Conservation (phyloP, 176 grass and related monocot species). For the Stipa capillata region DNA sequence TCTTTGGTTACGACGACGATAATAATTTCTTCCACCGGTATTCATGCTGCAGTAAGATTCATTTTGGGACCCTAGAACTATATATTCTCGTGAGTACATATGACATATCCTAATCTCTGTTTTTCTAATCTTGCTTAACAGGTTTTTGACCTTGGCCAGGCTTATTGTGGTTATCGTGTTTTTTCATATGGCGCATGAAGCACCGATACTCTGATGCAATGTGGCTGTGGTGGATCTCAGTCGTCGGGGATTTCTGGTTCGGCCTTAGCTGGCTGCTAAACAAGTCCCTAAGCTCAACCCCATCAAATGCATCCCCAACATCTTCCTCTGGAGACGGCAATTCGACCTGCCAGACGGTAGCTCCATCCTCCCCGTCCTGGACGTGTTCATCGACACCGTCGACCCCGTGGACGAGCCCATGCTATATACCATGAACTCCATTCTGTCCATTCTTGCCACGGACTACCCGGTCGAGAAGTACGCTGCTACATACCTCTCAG, state of each 20-base stretch:
- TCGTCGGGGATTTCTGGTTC: background rate
- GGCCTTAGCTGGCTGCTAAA: background rate
- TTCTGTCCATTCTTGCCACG: conserved; percentile 1
- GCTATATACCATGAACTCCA: background rate
- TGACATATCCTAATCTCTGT: no score
- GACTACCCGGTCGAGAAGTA: background rate
- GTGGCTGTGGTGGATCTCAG: background rate
- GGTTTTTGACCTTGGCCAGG: background rate
- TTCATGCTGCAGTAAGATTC: no score
- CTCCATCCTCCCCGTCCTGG: background rate
- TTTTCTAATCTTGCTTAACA: no score
- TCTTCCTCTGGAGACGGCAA: background rate
- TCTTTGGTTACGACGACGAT: no score
- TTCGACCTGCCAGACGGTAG: background rate
- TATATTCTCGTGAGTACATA: no score
- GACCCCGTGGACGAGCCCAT: background rate
- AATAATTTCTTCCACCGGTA: no score
- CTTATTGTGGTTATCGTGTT: background rate
- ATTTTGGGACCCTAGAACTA: no score
- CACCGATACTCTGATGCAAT: background rate
- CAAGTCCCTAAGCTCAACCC: background rate
- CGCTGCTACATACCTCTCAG: background rate
- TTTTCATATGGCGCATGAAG: background rate
- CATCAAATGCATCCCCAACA: background rate
- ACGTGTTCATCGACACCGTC: conserved; percentile 6